Conservation (phyloP, 2,329 filamentous ascomycete species). For the Trichophyton verrucosum region DNA sequence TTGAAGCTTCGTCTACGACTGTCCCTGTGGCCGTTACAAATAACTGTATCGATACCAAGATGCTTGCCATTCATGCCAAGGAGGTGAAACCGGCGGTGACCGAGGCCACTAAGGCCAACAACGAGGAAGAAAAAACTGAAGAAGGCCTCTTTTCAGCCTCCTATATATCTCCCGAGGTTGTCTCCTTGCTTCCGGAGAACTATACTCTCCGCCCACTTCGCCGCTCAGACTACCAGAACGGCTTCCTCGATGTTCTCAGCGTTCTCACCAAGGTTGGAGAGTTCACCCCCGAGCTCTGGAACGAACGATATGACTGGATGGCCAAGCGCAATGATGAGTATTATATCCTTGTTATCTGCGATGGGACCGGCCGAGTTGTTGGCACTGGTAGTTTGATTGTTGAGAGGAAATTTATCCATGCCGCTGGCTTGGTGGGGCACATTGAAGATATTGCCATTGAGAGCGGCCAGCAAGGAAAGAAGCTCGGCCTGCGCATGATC, state of each 20-base stretch:
- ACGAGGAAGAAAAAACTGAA: background rate
- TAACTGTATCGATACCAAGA: background rate
- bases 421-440: slow-evolving; percentile 58
- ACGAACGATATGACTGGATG: slow-evolving; percentile 74
- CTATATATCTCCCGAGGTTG: slow-evolving; percentile 66
- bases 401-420: slow-evolving; percentile 61
- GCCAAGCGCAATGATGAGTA: slow-evolving; percentile 60
- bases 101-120: background rate
- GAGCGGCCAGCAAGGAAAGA: slow-evolving; percentile 94
- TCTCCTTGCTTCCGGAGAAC: slow-evolving; percentile 59
- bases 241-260: slow-evolving; percentile 82
- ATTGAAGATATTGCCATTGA: slow-evolving; percentile 96
- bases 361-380: slow-evolving; percentile 59
- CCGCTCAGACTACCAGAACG: slow-evolving; percentile 61
- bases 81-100: background rate
- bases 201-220: slow-evolving; percentile 75
- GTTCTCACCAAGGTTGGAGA: slow-evolving; percentile 91
- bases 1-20: background rate
- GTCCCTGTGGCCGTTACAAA: background rate
- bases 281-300: slow-evolving; percentile 61
- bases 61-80: background rate
- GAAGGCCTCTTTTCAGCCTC: slow-evolving; percentile 55
- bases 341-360: slow-evolving; percentile 75
- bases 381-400: slow-evolving; percentile 82
- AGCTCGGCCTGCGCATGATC: slow-evolving; percentile 82